A percentile compares a stretch with the other conserved stretches of the same genome.
phyloP scores from a whole-genome alignment of 768 basidiomycete species.

The Dioszegia hungarica region DNA sequence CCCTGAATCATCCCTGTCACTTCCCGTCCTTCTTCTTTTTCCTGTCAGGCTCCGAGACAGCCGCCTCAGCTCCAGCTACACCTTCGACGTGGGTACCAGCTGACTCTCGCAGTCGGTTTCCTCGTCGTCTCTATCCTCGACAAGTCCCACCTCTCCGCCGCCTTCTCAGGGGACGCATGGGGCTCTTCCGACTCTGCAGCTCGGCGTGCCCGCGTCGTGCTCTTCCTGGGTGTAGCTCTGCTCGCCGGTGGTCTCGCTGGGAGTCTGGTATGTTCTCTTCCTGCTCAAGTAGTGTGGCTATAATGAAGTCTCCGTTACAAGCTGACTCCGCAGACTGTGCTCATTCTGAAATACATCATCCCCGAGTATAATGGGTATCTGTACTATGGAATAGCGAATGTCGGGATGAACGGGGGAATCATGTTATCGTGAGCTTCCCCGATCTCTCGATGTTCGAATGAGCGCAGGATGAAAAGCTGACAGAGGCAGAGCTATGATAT shows the following conservation, averaged over 20 bases:
- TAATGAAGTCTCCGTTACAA: too few species aligned
- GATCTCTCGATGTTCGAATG: neutral
- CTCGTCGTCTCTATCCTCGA: constrained; percentile 89
- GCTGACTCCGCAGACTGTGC: constrained; percentile 60
- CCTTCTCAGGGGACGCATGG: constrained; percentile 54
- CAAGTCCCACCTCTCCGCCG: constrained; percentile 73
- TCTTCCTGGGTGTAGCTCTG: constrained; percentile 92
- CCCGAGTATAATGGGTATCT: constrained; percentile 65
- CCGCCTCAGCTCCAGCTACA: too few species aligned
- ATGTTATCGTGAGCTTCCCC: constrained; percentile 48
- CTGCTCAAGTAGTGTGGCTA: neutral
- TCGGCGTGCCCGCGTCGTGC: constrained; percentile 80
- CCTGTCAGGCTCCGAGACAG: too few species aligned
- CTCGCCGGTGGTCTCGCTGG: constrained; percentile 99
- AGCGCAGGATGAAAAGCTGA: constrained; percentile 6
- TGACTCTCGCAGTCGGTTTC: constrained; percentile 61
- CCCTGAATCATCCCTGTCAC: too few species aligned
- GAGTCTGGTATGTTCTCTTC: constrained; percentile 68
- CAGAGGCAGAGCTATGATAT: constrained; percentile 64
- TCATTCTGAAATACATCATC: constrained; percentile 85
- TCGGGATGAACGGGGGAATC: constrained; percentile 77
- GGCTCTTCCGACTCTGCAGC: constrained; percentile 67
- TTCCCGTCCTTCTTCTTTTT: neutral
- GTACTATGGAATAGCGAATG: constrained; percentile 91
- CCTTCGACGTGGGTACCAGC: too few species aligned